These are phyloP conservation scores for Dendrothele bispora DNA, from an alignment of 768 basidiomycete genomes.

Conservation along the genomic window DNA sequence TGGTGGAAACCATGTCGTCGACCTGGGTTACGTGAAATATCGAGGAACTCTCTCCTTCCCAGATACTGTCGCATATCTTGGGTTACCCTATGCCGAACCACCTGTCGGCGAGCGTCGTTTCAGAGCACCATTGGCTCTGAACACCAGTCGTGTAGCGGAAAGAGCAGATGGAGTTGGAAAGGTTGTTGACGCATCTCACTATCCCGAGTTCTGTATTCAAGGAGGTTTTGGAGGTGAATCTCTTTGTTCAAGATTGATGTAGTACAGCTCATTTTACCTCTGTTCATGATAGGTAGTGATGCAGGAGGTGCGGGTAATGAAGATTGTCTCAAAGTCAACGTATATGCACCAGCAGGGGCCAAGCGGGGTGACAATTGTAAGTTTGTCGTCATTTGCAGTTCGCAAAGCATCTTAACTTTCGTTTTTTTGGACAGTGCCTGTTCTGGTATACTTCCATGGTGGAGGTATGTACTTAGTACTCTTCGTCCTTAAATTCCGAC, in stretches of 20 bases:
- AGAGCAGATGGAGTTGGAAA: conserved; percentile 30
- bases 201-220: conserved; percentile 61
- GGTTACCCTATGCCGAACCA: conserved; percentile 59
- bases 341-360: conserved; percentile 53
- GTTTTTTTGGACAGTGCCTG: neutral
- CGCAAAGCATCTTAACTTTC: conserved; percentile 36
- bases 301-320: conserved; percentile 64
- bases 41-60: conserved; percentile 50
- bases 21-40: conserved; percentile 60
- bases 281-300: conserved; percentile 44
- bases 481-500: neutral
- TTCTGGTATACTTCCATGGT: conserved; percentile 46
- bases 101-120: conserved; percentile 52
- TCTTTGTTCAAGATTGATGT: neutral
- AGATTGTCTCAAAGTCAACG: conserved; percentile 64
- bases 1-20: conserved; percentile 38
- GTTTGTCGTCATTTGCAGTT: conserved; percentile 18
- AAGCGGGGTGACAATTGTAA: conserved; percentile 46
- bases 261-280: neutral
- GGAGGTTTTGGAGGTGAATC: conserved; percentile 46
- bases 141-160: conserved; percentile 41
- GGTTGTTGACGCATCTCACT: conserved; percentile 47
- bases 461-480: conserved; percentile 30
- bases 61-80: conserved; percentile 56
- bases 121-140: conserved; percentile 50